These are phyloP conservation scores for Pseudoscleropodium purum DNA, from an alignment of 225 moss, liverwort and hornwort genomes.

Conservation along the genomic window DNA sequence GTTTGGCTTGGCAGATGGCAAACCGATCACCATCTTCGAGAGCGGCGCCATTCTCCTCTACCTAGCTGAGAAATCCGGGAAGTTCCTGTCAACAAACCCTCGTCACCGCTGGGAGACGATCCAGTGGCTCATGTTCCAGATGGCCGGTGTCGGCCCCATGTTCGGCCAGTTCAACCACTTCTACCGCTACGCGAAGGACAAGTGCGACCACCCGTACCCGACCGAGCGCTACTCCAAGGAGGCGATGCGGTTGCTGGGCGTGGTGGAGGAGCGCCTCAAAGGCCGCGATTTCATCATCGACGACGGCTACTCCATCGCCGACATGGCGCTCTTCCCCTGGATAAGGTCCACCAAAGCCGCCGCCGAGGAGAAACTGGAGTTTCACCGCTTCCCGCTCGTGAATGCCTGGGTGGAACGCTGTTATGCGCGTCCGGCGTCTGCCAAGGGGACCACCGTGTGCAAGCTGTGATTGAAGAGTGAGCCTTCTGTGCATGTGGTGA, in stretches of 20 bases:
- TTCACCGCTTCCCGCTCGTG: constrained; percentile 1
- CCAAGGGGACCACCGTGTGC: constrained; percentile 32
- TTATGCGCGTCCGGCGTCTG: constrained; percentile 12
- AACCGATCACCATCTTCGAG: constrained; percentile 61
- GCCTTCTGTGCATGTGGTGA: neutral
- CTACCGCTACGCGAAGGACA: constrained; percentile 7
- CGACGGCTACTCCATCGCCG: constrained; percentile 45
- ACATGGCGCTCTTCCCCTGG: constrained; percentile 41
- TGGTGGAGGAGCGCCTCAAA: constrained; percentile 22
- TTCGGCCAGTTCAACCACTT: constrained; percentile 46
- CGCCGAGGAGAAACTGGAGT: constrained; percentile 7
- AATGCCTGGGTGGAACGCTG: constrained; percentile 25
- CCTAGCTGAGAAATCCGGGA: constrained; percentile 68
- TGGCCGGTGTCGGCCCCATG: constrained; percentile 77
- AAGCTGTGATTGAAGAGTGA: neutral
- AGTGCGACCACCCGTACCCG: constrained; percentile 34
- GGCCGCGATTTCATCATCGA: constrained; percentile 25
- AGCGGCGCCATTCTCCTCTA: constrained; percentile 75
- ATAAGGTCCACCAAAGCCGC: neutral
- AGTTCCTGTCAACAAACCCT: constrained; percentile 52
- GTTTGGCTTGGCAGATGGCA: constrained; percentile 31
- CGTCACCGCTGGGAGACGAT: constrained; percentile 57
- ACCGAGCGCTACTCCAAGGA: constrained; percentile 19
- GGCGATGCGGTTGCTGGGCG: constrained; percentile 14
- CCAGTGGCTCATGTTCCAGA: constrained; percentile 74